phyloP scores from a whole-genome alignment of 805 yeast species.

The Millerozyma acaciae region DNA sequence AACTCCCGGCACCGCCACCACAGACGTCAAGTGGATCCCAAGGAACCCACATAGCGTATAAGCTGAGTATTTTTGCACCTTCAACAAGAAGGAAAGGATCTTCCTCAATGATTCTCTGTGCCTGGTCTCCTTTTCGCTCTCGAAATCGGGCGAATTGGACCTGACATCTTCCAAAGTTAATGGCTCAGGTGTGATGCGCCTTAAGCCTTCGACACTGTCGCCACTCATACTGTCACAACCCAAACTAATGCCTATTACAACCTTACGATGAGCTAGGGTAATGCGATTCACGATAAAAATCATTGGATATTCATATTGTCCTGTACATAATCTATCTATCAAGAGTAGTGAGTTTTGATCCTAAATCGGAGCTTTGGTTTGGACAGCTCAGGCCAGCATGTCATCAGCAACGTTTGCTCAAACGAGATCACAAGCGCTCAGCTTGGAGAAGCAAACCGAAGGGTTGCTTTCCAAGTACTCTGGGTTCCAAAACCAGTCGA shows the following conservation, averaged over 20 bases:
- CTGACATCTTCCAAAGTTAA: background rate
- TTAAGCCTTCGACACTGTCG: too few species aligned
- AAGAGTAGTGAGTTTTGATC: too few species aligned
- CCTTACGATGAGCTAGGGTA: too few species aligned
- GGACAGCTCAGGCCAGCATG: conserved; percentile 11
- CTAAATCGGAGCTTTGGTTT: too few species aligned
- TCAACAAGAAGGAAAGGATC: conserved; percentile 13
- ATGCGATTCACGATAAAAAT: too few species aligned
- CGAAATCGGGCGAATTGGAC: too few species aligned
- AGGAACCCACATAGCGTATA: conserved; percentile 54
- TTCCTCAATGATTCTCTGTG: conserved; percentile 5
- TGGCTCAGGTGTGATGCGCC: too few species aligned
- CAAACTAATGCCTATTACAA: too few species aligned
- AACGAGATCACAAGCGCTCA: conserved; percentile 62
- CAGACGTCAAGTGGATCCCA: conserved; percentile 54
- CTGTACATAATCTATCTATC: too few species aligned
- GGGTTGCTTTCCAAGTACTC: conserved; percentile 41
- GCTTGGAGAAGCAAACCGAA: conserved; percentile 71
- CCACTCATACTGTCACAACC: too few species aligned
- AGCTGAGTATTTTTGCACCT: conserved; percentile 58
- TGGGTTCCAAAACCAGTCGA: conserved; percentile 21
- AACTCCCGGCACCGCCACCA: conserved; percentile 48
- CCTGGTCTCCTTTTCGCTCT: background rate
- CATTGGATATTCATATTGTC: too few species aligned
- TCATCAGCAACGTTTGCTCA: conserved; percentile 56